Conservation (phyloP, 306 rosid genomes). For the Sicyos edulis region DNA sequence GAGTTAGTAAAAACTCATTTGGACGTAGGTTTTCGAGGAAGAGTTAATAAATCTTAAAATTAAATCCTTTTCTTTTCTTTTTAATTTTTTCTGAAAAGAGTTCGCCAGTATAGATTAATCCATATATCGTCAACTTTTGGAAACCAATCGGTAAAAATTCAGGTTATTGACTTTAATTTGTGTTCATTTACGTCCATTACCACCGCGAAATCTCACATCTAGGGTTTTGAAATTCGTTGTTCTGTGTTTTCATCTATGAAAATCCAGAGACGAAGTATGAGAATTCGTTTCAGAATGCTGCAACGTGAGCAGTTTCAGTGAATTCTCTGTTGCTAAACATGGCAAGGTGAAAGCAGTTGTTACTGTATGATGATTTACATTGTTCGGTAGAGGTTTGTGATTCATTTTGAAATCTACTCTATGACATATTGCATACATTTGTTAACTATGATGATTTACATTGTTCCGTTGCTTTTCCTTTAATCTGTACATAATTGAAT, state of each 20-base stretch:
- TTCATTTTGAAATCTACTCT: too few relatives aligned
- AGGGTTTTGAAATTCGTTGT: constrained; percentile 1
- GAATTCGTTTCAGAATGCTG: constrained; percentile 2
- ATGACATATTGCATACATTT: too few relatives aligned
- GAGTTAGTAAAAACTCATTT: too few relatives aligned
- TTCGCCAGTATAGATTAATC: too few relatives aligned
- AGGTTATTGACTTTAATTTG: not conserved
- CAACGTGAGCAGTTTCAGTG: not conserved
- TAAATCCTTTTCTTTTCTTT: too few relatives aligned
- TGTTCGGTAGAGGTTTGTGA: too few relatives aligned
- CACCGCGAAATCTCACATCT: not conserved
- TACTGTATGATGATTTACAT: too few relatives aligned
- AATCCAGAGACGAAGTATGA: not conserved
- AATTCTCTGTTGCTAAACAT: constrained; percentile 20
- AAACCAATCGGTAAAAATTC: too few relatives aligned
- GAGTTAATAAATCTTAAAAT: too few relatives aligned
- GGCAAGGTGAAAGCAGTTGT: constrained; percentile 57
- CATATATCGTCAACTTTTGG: not conserved
- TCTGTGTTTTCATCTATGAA: not conserved
- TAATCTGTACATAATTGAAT: constrained; percentile 36
- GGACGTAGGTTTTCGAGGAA: too few relatives aligned
- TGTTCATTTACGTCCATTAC: not conserved
- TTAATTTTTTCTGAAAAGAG: too few relatives aligned
- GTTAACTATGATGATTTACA: too few relatives aligned
- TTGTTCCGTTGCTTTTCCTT: not conserved